Percentiles rank a stretch among this genome's conserved stretches.
Conservation (phyloP, 345 rosid genomes). For the Acer negundo region DNA sequence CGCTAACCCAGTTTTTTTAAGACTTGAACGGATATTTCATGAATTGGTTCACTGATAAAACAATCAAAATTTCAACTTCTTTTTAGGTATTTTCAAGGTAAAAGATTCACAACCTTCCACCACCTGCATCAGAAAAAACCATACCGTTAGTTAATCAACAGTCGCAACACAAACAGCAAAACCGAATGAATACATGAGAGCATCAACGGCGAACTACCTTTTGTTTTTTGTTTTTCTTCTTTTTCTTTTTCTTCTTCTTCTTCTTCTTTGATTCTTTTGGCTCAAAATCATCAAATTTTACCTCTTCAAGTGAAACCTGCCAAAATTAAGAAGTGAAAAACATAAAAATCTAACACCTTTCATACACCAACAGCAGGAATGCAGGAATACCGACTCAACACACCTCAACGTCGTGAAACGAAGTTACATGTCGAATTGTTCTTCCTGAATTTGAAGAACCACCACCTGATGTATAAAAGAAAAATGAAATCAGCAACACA, state of each 20-base stretch:
- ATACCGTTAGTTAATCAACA: conserved; percentile 14
- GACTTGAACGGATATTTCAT: background rate
- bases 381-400: conserved; percentile 17
- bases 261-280: conserved; percentile 44
- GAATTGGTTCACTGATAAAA: background rate
- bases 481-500: background rate
- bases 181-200: conserved; percentile 11
- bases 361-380: conserved; percentile 15
- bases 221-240: conserved; percentile 44
- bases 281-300: conserved; percentile 37
- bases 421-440: conserved; percentile 60
- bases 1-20: background rate
- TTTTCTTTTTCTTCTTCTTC: conserved; percentile 37
- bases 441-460: conserved; percentile 60
- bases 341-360: conserved; percentile 15
- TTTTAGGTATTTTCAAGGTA: conserved; percentile 35
- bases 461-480: conserved; percentile 51
- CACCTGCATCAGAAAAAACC: conserved; percentile 31
- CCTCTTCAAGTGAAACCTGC: conserved; percentile 41
- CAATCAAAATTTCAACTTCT: conserved; percentile 37
- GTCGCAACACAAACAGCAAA: conserved; percentile 22
- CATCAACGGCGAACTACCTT: conserved; percentile 31
- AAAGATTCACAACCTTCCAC: conserved; percentile 27
- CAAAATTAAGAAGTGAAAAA: conserved; percentile 22
- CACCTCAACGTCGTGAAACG: conserved; percentile 60